These are phyloP conservation scores for Neurospora sp. DNA, from an alignment of 495 filamentous ascomycete species.

Conservation along the genomic window DNA sequence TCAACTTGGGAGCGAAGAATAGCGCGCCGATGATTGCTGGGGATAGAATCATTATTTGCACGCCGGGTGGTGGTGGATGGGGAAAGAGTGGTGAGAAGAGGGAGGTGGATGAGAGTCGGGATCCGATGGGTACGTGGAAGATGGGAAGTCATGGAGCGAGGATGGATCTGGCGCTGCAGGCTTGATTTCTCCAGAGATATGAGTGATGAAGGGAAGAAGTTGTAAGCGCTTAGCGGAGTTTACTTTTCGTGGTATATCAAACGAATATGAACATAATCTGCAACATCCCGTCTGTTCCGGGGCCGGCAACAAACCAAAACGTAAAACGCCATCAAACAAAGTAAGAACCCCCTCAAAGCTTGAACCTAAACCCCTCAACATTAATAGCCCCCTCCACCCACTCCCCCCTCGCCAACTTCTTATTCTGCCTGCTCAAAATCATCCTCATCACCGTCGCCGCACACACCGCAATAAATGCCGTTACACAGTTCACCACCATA, in stretches of 20 bases:
- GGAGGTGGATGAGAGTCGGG: constrained; percentile 26
- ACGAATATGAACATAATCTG: neutral
- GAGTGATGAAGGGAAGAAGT: neutral
- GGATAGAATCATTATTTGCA: constrained; percentile 69
- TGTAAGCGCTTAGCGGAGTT: neutral
- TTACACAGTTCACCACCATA: constrained; percentile 65
- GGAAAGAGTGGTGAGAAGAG: constrained; percentile 49
- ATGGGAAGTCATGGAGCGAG: constrained; percentile 49
- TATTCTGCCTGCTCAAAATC: constrained; percentile 59
- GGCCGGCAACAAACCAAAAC: neutral
- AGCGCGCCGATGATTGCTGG: constrained; percentile 77
- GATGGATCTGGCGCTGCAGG: constrained; percentile 42
- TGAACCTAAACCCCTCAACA: constrained; percentile 55
- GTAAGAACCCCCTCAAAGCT: constrained; percentile 23
- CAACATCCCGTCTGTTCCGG: neutral
- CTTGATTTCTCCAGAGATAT: neutral
- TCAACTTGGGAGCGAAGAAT: constrained; percentile 91
- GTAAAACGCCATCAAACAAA: neutral
- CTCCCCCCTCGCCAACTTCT: constrained; percentile 53
- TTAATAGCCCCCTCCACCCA: constrained; percentile 40
- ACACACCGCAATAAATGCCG: constrained; percentile 54
- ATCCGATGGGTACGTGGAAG: constrained; percentile 51
- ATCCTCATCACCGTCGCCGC: constrained; percentile 54
- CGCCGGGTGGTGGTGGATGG: constrained; percentile 68
- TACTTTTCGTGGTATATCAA: neutral